Evolutionary conservation across 345 rosid genomes (phyloP).

Genomic region (Balakata baccata): DNA sequence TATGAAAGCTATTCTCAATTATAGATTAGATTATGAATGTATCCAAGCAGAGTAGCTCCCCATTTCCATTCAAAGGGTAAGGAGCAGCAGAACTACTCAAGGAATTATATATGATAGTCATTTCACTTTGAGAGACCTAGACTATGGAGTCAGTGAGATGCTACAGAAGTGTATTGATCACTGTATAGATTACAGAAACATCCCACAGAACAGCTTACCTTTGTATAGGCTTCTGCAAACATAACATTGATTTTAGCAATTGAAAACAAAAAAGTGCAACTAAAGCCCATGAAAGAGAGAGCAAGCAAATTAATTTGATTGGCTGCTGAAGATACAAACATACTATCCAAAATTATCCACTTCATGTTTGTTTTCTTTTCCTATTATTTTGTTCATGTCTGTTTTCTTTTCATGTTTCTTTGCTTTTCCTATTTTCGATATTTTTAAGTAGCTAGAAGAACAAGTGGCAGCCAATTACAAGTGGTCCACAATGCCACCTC

Average conservation of each 20-base stretch:
- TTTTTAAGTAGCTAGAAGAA: not conserved
- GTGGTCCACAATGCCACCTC: too few species aligned
- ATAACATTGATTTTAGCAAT: not conserved
- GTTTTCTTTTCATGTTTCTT: not conserved
- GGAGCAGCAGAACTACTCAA: not conserved
- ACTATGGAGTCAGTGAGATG: not conserved
- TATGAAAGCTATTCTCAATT: not conserved
- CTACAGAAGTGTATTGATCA: not conserved
- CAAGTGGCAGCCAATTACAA: not conserved
- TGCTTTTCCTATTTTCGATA: not conserved
- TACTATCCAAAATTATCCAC: not conserved
- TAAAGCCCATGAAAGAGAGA: not conserved
- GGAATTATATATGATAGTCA: not conserved
- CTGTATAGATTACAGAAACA: not conserved
- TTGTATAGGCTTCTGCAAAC: not conserved
- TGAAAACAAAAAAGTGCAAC: not conserved
- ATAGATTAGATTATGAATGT: not conserved
- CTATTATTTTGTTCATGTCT: not conserved
- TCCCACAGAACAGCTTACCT: not conserved
- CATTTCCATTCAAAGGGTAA: not conserved
- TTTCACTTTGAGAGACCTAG: not conserved
- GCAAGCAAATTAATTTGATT: not conserved
- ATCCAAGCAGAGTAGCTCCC: not conserved
- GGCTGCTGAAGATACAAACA: not conserved
- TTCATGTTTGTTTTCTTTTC: not conserved